Base-by-base conservation (phyloP, 441 rosid species). In the Dalechampia spathulata region DNA sequence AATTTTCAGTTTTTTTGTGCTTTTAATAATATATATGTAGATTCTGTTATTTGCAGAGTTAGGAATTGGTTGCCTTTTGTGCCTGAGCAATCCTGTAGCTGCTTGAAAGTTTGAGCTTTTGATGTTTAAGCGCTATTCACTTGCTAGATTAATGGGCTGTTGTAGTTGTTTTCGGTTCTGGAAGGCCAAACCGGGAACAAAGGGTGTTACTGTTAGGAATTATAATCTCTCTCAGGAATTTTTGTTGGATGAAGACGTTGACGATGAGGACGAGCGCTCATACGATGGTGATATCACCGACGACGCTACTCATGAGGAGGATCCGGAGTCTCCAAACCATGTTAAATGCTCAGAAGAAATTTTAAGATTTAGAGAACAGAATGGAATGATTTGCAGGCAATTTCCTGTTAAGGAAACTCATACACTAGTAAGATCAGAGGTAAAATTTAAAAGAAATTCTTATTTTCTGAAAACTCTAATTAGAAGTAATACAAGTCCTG, bases 111-210 rank as follows among this genome's bases (percentile, higher is more conserved):
- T 63, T 45, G 62, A 56, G 71, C 38, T 55, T 75, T 70, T 49
- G 52, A 82, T 86, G 98, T 72, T 66, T 60, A 74, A 78, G 76
- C 70, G 65, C 62, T 68, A 70, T 74, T 72, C 73, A 20, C 68
- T 81, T 76, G 73, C 78, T 48, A 68, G 79, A 63, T 74, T 75
- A 23, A 71, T 92, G 82, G 98, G 94, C 59, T 92, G 96, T 65
- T 92, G 89, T 70, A 81, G 91, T 68, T 92, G 98, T 74, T 89
- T 88, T 50, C 96, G 96, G 39, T 74, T 80, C 57, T 63, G 79
- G 69, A 88, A 77, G 73, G 80, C 86, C 52, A 72, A 66, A 39
- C 70, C 41, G 49, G 41, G 48, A n/a, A 36, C 72, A 1, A 66
- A 55, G 75, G 71, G 83, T 32, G 48, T 57, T 60, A 20, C 67